Evolutionary conservation across 441 rosid genomes (phyloP), one percentile per base, ranked within the genome.

Genomic region (California macrophylla): DNA sequence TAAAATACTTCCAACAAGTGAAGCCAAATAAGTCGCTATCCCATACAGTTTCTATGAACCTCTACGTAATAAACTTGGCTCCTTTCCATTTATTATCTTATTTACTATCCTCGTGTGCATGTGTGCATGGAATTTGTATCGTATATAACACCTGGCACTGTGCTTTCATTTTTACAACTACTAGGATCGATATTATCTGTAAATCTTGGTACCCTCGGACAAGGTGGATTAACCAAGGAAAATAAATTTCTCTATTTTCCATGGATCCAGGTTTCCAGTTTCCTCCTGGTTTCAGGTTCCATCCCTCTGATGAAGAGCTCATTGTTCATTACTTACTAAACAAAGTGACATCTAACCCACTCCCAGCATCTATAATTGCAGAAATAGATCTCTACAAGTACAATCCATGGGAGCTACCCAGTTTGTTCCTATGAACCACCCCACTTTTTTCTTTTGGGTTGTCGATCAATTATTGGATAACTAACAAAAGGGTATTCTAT

Each of bases 281-380:
- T 34, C 91, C 91, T 58, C 87, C 85, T 0, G 88, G 88, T 50
- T 86, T 86, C 75, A 78, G 88, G 76, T 86, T 84, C 65, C 87
- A 83, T 75, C 87, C 91, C 24, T 82, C 91, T 1, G 91, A 82
- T 56, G 84, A 84, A 75, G 91, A 84, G 69, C 87, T 86, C 66
- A 82, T 84, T 20, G 68, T 76, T 21, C 76, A 82, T 77, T 86
- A 86, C 84, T 68, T 84, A 68, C 79, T 60, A 61, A 83, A 84
- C 72, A 83, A 81, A 78, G 85, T 75, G 4, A 61, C 71, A 70
- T 82, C 83, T 0, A 69, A 45, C 36, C 82, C 83, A 0, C 78
- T 84, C 13, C 88, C 88, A 0, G 86, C 88, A 3, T 58, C 79
- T 2, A 23, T 83, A 26, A 79, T 86, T 0, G 84, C 87, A 0